Evolutionary conservation across 169 alveolate species (phyloP), one percentile per base, ranked within the genome.

Genomic region (Eimeria acervulina): DNA sequence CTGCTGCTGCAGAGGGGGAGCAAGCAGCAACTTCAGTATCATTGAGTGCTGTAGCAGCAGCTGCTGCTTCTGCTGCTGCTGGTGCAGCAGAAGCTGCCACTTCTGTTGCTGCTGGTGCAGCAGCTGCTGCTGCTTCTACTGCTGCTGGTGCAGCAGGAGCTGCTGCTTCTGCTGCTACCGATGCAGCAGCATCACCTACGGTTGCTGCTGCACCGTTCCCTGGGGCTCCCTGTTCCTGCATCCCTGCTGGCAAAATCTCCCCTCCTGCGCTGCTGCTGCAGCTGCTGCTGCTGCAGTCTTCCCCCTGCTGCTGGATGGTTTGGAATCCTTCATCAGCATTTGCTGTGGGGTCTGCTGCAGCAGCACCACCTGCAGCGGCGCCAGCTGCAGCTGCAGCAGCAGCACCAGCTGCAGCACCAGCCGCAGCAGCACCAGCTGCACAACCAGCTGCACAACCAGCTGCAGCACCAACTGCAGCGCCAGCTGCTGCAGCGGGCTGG

Each of bases 341-440:
- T 28, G 4, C 83, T 7, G 47, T 2, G 44, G 66, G 15, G 6
- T 33, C 72, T 81, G 68, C 68, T 59, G 68, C 68, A 15, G 68
- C 19, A 6, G 93, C 80, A 17, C 81, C 91, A 12, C 55, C 93
- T 52, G 93, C 63, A 59, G 80, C 61, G 17, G 40, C 93, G 13
- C n/a, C n/a, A 6, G 93, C 80, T 5, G 93, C 91, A 12, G 76
- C 93, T 52, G 93, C 63, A 59, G 80, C 61, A 26, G 40, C 93
- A 2, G 61, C 80, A 17, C 81, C 91, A 12, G 76, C 93, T 52
- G 93, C 63, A 59, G 80, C 61, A 26, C n/a, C 93, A 2, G 61
- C 93, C 93, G 31, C 40, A 85, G 93, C 93, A 51, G 91, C 91
- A 51, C 74, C 91, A 83, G 74, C 91, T 85, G 93, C n/a, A n/a